Base-by-base conservation (phyloP, 371 early-diverging fungal species). In the Mortierella sp. region DNA sequence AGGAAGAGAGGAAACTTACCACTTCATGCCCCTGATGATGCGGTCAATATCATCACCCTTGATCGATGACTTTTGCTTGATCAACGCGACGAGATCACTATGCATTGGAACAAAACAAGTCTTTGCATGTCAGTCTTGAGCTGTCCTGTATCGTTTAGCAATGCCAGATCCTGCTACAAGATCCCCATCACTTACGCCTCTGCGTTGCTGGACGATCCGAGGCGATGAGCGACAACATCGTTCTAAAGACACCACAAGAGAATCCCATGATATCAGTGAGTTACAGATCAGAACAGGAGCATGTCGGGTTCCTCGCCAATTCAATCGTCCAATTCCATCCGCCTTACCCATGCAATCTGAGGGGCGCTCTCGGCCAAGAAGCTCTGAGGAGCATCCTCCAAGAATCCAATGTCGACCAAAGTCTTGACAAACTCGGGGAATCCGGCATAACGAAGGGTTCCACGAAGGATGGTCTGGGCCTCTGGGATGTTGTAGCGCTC, bases 401-500 rank as follows among this genome's bases (percentile, higher is more conserved):
- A 85, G 85, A 97, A 93, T 17, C 98, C 98, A 70, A 98, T 86
- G 64, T 90, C 90, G 53, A 96, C 95, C 46, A 98, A 86, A 17
- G 92, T 95, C 86, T 96, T 94, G 73, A 95, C 91, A 69, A 98
- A 95, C 67, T 88, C 82, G 52, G 92, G 91, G 88, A 95, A 95
- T 24, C 95, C 96, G 66, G 94, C 91, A 82, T 97, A 98, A 60
- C 98, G 90, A 53, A 98, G 82, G 17, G 97, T 94, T 54, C 98
- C 98, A 70, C 98, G 92, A 58, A 98, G 85, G 59, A 97, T 89
- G n/a, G 95, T 95, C 60, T 92, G 83, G 28, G 95, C 94, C 71
- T 96, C 97, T 22, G 97, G 96, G 61, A 98, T 97, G 80, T 92
- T 82, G 86, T 98, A 98, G 60, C 94, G 90, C 84, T 94, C 90